Evolutionary conservation across 2,329 filamentous ascomycete species (phyloP).

Genomic region (Daldinia eschscholtzii): DNA sequence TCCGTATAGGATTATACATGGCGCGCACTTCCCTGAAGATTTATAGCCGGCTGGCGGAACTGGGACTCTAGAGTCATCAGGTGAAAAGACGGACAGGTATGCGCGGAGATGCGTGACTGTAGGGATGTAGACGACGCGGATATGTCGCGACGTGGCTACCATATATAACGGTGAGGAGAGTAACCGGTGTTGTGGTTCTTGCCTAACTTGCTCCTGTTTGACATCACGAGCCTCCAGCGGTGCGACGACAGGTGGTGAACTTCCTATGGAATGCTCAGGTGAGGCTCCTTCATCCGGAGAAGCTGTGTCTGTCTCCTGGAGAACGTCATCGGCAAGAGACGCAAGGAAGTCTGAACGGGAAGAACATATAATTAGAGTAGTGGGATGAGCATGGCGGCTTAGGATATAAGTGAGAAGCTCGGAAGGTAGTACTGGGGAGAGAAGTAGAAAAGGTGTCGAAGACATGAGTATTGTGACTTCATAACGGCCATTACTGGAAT

Average conservation of each 20-base stretch:
- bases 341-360: slow-evolving; percentile 73
- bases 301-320: slow-evolving; percentile 8
- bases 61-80: slow-evolving; percentile 54
- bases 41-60: slow-evolving; percentile 53
- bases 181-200: slow-evolving; percentile 60
- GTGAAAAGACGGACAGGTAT: slow-evolving; percentile 72
- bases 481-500: slow-evolving; percentile 27
- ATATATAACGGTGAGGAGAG: slow-evolving; percentile 76
- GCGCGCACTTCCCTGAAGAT: slow-evolving; percentile 41
- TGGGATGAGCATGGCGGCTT: slow-evolving; percentile 65
- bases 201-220: slow-evolving; percentile 33
- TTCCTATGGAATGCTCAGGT: slow-evolving; percentile 8
- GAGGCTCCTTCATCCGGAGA: neutral
- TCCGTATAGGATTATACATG: slow-evolving; percentile 73
- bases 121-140: slow-evolving; percentile 79
- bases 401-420: slow-evolving; percentile 76
- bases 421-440: slow-evolving; percentile 67
- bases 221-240: slow-evolving; percentile 33
- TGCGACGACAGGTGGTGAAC: slow-evolving; percentile 26
- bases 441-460: slow-evolving; percentile 54
- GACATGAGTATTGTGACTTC: slow-evolving; percentile 42
- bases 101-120: slow-evolving; percentile 83
- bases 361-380: slow-evolving; percentile 79
- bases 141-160: slow-evolving; percentile 74
- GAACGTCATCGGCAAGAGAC: slow-evolving; percentile 66